phyloP scores from a whole-genome alignment of 495 filamentous ascomycete genomes.

The Penicillium pancosmium region DNA sequence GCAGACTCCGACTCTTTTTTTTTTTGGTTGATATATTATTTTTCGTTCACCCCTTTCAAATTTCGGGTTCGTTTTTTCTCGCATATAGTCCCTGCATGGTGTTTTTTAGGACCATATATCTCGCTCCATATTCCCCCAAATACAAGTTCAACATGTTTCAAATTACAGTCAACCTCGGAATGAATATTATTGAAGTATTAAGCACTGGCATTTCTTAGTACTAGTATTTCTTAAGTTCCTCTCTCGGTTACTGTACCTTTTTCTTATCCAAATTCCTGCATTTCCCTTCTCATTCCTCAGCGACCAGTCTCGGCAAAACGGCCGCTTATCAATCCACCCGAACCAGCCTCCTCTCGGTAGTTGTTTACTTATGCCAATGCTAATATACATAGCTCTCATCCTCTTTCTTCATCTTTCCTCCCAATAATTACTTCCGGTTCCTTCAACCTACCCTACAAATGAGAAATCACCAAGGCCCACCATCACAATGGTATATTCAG shows the following conservation, averaged over 20 bases:
- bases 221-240: neutral
- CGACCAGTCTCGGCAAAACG: conserved; percentile 15
- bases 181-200: neutral
- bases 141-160: neutral
- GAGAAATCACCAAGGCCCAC: neutral
- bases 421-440: neutral
- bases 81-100: conserved; percentile 15
- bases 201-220: neutral
- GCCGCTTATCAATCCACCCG: conserved; percentile 15
- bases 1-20: too few relatives aligned
- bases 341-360: neutral
- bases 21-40: conserved; percentile 3
- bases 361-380: neutral
- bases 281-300: conserved; percentile 3
- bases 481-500: conserved; percentile 13
- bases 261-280: neutral
- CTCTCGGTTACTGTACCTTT: too few relatives aligned
- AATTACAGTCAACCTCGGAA: neutral
- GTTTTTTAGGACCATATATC: neutral
- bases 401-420: too few relatives aligned
- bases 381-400: too few relatives aligned
- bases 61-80: neutral
- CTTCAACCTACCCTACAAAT: neutral
- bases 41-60: conserved; percentile 4
- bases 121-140: neutral